A percentile compares a stretch with the other conserved stretches of the same genome.
Evolutionary conservation across 139 green algal species (phyloP).

Genomic region (Spirogloea muscicola): DNA sequence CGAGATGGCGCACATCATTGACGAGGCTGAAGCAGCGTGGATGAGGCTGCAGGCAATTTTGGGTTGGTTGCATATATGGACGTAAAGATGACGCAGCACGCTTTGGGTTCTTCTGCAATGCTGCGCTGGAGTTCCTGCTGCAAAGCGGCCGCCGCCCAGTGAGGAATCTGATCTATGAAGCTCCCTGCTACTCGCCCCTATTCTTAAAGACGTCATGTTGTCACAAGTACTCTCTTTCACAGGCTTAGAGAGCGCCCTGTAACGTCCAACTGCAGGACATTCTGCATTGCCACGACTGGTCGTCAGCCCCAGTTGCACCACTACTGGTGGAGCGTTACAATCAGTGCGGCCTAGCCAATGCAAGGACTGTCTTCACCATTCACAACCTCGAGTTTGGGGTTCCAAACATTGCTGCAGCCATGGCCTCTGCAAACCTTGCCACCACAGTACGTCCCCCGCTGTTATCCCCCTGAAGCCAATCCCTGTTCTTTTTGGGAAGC

Average conservation of each 20-base stretch:
- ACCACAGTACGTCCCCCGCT: conserved; percentile 54
- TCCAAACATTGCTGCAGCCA: conserved; percentile 70
- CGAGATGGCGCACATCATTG: too few relatives aligned
- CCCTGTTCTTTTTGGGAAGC: too few relatives aligned
- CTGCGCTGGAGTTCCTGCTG: conserved; percentile 56
- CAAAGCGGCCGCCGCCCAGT: conserved; percentile 44
- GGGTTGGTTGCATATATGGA: conserved; percentile 75
- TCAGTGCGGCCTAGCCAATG: conserved; percentile 76
- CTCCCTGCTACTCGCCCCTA: too few relatives aligned
- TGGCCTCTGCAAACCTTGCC: conserved; percentile 44
- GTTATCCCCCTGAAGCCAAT: too few relatives aligned
- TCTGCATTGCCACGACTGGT: conserved; percentile 62
- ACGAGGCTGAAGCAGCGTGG: too few relatives aligned
- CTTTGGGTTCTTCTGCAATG: conserved; percentile 86
- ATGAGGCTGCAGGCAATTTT: conserved; percentile 80
- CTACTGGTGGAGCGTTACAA: conserved; percentile 80
- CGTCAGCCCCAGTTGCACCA: conserved; percentile 47
- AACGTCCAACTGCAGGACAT: too few relatives aligned
- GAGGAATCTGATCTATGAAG: neutral
- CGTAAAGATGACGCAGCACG: conserved; percentile 67
- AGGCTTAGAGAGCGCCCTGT: too few relatives aligned
- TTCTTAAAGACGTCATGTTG: too few relatives aligned
- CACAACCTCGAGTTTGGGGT: conserved; percentile 66
- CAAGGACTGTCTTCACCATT: conserved; percentile 63
- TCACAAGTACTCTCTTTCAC: too few relatives aligned